Evolutionary conservation across 1,284 basidiomycete genomes (phyloP), one percentile per base, ranked within the genome.

Genomic region (Papiliotrema fonsecae): DNA sequence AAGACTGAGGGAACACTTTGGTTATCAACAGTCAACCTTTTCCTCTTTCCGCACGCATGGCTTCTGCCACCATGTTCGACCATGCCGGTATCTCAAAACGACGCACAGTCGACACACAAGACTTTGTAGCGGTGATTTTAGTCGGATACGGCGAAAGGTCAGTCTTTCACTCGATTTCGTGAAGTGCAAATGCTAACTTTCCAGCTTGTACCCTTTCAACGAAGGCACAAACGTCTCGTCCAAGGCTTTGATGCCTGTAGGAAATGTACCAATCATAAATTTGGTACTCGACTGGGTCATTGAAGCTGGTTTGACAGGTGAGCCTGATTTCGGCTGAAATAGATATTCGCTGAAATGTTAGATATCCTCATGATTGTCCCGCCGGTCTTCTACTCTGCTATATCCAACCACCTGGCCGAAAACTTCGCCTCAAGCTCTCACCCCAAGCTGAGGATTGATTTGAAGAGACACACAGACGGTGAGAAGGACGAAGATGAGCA

Each of bases 101-200:
- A 0, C 38, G 58, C 19, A 56, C 58, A 5, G 52, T 62, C 24
- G 64, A 67, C 32, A 58, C 55, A 10, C 69, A 68, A 35, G 89
- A 93, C 69, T 93, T 93, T 67, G 79, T 86, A 42, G 90, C 87
- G 0, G 82, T 93, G 13, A 76, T 93, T 34, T 78, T 93, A 5
- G 86, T 87, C 24, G 90, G 90, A 22, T 87, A 88, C 73, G 90
- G 90, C 10, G 83, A 87, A 62, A 86, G 87, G 90, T 89, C 70
- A 67, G 81, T 72, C 16, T 42, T 32, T 6, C n/a, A 32, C 10
- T 16, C 19, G 18, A 13, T 9, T 31, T 14, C 34, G 5, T 36
- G 22, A 18, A 24, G 13, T 34, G 32, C 37, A n/a, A 34, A 18
- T 16, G 22, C 39, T 34, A 51, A 53, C 45, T 54, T n/a, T 36